Evolutionary conservation across 148 eudicot species (phyloP).

Genomic region (Fagopyrum homotropicum): DNA sequence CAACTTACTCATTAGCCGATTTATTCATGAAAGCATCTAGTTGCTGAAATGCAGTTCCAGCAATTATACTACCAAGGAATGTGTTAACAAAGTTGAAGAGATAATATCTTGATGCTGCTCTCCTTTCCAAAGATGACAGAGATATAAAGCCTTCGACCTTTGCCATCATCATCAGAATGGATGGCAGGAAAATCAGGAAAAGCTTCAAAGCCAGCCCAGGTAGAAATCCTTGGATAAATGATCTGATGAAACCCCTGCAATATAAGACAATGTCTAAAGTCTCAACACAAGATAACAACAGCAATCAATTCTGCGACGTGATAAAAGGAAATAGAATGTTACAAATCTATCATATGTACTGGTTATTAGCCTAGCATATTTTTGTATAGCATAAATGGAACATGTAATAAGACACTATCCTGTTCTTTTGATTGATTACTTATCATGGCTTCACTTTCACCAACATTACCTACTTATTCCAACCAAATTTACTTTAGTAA

Average conservation of each 20-base stretch:
- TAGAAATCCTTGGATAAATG: slow-evolving; percentile 71
- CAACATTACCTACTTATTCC: neutral
- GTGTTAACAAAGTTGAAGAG: slow-evolving; percentile 86
- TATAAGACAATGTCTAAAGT: slow-evolving; percentile 9
- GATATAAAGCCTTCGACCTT: slow-evolving; percentile 82
- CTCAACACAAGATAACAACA: neutral
- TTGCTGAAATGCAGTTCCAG: slow-evolving; percentile 85
- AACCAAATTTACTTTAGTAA: neutral
- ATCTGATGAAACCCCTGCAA: slow-evolving; percentile 66
- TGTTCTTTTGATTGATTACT: no score
- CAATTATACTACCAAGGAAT: slow-evolving; percentile 73
- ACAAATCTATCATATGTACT: neutral
- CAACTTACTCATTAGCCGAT: slow-evolving; percentile 56
- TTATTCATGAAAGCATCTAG: slow-evolving; percentile 44
- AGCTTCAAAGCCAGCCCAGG: slow-evolving; percentile 94
- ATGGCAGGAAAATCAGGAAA: slow-evolving; percentile 81
- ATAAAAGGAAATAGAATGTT: neutral
- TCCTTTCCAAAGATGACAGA: slow-evolving; percentile 72
- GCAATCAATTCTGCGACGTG: neutral
- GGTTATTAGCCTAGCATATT: neutral
- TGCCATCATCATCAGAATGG: slow-evolving; percentile 92
- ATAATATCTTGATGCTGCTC: slow-evolving; percentile 83
- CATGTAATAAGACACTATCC: no score
- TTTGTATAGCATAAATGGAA: neutral
- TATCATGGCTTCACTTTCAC: neutral